Percentiles rank a stretch among this genome's conserved stretches.
These are phyloP conservation scores for Russula griseocarnosa DNA, from an alignment of 768 basidiomycete genomes.

Conservation along the genomic window DNA sequence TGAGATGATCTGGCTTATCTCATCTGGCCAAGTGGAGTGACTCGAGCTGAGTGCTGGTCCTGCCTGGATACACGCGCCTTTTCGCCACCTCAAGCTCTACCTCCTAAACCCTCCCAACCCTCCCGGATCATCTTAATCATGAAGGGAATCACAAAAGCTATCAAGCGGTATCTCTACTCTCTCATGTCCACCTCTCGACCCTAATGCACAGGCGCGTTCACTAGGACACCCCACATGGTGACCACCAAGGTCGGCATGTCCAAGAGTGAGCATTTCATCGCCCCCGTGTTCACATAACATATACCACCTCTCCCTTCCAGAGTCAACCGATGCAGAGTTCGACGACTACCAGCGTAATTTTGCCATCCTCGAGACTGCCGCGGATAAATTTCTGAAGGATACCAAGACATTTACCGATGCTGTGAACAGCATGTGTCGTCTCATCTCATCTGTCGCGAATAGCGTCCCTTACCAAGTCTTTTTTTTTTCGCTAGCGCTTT, in stretches of 20 bases:
- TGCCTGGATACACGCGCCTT: background rate
- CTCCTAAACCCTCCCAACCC: background rate
- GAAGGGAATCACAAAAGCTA: slow-evolving; percentile 80
- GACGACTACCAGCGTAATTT: slow-evolving; percentile 84
- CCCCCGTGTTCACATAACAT: background rate
- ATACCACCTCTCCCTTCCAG: slow-evolving; percentile 34
- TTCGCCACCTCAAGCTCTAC: too few relatives aligned
- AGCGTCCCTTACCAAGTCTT: background rate
- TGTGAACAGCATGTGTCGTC: slow-evolving; percentile 55
- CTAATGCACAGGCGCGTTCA: slow-evolving; percentile 12
- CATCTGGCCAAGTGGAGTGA: background rate
- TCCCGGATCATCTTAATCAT: slow-evolving; percentile 12
- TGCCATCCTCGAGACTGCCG: slow-evolving; percentile 65
- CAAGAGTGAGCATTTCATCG: slow-evolving; percentile 59
- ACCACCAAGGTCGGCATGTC: slow-evolving; percentile 85
- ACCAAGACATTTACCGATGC: slow-evolving; percentile 82
- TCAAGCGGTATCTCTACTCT: slow-evolving; percentile 57
- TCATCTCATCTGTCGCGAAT: background rate
- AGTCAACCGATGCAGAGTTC: slow-evolving; percentile 84
- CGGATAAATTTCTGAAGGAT: slow-evolving; percentile 91
- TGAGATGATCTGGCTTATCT: slow-evolving; percentile 14
- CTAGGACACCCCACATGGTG: slow-evolving; percentile 86
- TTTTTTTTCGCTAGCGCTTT: slow-evolving; percentile 47
- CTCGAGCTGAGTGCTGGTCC: too few relatives aligned
- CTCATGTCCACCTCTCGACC: background rate